Percentiles rank a stretch among this genome's conserved stretches.
Evolutionary conservation across 176 grass and related monocot species (phyloP).

Genomic region (Hsuehochloa calcarea): DNA sequence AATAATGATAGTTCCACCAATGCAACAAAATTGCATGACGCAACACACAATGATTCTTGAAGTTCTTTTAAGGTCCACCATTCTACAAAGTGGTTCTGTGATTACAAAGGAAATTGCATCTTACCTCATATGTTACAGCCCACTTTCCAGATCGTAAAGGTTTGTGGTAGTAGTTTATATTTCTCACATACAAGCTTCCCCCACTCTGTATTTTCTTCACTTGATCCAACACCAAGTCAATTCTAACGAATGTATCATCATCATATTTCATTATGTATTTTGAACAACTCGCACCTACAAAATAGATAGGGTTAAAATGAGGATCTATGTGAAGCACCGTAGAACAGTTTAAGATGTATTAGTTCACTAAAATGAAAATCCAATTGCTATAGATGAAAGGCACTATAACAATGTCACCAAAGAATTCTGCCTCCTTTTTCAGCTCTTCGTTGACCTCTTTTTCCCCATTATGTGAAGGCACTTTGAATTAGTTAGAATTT

Average conservation of each 20-base stretch:
- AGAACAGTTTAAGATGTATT: background rate
- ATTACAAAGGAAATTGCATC: constrained; percentile 12
- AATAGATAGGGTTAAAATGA: constrained; percentile 21
- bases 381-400: constrained; percentile 48
- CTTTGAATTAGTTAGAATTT: background rate
- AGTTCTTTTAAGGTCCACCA: background rate
- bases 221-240: constrained; percentile 67
- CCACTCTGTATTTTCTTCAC: constrained; percentile 55
- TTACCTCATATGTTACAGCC: constrained; percentile 90
- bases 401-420: constrained; percentile 52
- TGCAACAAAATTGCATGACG: background rate
- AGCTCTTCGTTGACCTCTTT: constrained; percentile 3
- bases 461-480: background rate
- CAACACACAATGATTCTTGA: background rate
- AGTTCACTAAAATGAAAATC: background rate
- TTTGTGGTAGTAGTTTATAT: constrained; percentile 87
- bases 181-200: constrained; percentile 70
- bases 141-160: constrained; percentile 83
- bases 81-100: background rate
- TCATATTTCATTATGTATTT: constrained; percentile 92
- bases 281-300: constrained; percentile 54
- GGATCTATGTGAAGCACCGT: background rate
- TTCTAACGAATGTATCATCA: constrained; percentile 79
- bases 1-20: background rate
- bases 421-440: constrained; percentile 52